These are phyloP conservation scores for Fusarium devonianum DNA, from an alignment of 2,329 filamentous ascomycete species.

Conservation along the genomic window DNA sequence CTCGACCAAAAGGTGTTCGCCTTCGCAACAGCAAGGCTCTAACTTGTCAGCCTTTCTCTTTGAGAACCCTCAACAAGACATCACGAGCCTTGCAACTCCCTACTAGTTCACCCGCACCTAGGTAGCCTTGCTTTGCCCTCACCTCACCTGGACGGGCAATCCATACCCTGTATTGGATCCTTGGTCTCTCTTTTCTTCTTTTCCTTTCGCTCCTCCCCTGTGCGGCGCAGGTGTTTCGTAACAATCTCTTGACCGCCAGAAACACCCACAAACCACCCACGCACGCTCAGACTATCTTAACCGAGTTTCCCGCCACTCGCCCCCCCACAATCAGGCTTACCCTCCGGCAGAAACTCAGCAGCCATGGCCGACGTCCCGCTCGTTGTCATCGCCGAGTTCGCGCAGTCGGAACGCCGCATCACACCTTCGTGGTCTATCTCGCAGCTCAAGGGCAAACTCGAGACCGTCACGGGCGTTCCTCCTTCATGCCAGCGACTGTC, in stretches of 20 bases:
- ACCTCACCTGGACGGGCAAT: background rate
- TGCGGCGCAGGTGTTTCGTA: conserved; percentile 36
- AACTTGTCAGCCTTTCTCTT: conserved; percentile 7
- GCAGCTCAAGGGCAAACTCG: conserved; percentile 85
- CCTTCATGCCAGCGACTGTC: conserved; percentile 78
- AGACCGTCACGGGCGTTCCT: conserved; percentile 91
- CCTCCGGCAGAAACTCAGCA: conserved; percentile 10
- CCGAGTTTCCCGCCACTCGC: conserved; percentile 23
- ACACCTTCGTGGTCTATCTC: conserved; percentile 90
- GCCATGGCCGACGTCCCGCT: conserved; percentile 77
- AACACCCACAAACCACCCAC: conserved; percentile 12
- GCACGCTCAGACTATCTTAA: conserved; percentile 12
- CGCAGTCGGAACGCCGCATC: conserved; percentile 86
- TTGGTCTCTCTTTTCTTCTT: background rate
- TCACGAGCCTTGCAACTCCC: conserved; percentile 1
- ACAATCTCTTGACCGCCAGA: conserved; percentile 37
- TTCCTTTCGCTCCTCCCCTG: background rate
- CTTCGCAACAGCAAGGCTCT: conserved; percentile 22
- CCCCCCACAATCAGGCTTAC: conserved; percentile 2
- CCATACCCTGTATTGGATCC: conserved; percentile 1
- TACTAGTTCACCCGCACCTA: background rate
- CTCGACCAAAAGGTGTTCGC: conserved; percentile 20
- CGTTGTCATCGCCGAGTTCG: conserved; percentile 76
- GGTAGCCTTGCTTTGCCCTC: too few relatives aligned
- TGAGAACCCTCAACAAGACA: conserved; percentile 10